Conservation (phyloP, 352 stramenopile species). For the Phytopythium ostracodes region DNA sequence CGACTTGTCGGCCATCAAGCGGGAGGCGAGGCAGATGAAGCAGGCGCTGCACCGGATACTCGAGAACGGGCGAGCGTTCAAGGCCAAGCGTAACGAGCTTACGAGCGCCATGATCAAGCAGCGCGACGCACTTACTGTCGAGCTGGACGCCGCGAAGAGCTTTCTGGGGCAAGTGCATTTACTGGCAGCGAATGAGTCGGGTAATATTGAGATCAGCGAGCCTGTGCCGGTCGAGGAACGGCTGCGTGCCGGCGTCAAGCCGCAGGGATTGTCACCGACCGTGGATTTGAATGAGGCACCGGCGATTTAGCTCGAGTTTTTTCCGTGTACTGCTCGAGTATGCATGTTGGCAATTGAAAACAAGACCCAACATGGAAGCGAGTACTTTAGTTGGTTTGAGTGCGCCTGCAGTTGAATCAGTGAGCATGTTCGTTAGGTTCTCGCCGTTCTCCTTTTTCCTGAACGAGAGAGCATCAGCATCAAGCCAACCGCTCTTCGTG, state of each 20-base stretch:
- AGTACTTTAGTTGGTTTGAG: not conserved
- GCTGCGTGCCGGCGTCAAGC: slow-evolving; percentile 52
- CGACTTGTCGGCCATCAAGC: slow-evolving; percentile 59
- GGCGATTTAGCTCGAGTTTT: slow-evolving; percentile 29
- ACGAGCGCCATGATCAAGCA: slow-evolving; percentile 68
- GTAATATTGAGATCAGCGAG: slow-evolving; percentile 40
- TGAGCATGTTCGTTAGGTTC: not conserved
- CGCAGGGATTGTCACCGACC: slow-evolving; percentile 30
- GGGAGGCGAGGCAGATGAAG: slow-evolving; percentile 53
- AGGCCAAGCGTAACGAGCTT: slow-evolving; percentile 50
- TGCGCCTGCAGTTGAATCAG: not conserved
- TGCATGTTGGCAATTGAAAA: not conserved
- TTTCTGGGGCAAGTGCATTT: slow-evolving; percentile 71
- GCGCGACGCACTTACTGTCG: slow-evolving; percentile 51
- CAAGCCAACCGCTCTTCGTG: not conserved
- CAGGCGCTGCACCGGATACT: slow-evolving; percentile 54
- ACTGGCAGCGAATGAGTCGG: slow-evolving; percentile 28
- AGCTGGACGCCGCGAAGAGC: slow-evolving; percentile 66
- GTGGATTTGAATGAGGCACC: slow-evolving; percentile 47
- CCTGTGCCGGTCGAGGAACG: slow-evolving; percentile 62
- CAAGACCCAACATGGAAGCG: not conserved
- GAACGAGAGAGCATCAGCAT: not conserved
- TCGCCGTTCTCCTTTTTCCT: not conserved
- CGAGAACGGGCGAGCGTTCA: slow-evolving; percentile 44
- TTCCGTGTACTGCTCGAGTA: not conserved